These are phyloP conservation scores for Anisodus tanguticus DNA, from an alignment of 257 asterid genomes.

Conservation along the genomic window DNA sequence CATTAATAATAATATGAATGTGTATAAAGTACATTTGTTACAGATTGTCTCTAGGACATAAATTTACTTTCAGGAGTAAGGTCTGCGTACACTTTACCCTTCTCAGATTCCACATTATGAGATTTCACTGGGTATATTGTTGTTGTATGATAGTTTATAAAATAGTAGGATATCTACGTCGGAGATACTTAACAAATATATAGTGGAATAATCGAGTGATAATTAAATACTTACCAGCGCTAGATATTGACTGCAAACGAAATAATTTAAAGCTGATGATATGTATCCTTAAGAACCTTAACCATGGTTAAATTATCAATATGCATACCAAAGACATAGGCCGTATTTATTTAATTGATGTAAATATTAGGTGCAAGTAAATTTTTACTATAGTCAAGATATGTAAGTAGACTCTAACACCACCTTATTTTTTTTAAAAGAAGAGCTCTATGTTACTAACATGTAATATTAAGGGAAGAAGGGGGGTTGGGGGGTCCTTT, in stretches of 20 bases:
- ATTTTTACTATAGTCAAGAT: background rate
- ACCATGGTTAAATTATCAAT: background rate
- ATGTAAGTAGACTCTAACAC: background rate
- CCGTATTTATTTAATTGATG: background rate
- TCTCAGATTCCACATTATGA: too few species aligned
- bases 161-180: background rate
- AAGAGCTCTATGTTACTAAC: too few species aligned
- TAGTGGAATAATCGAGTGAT: background rate
- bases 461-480: background rate
- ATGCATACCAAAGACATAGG: background rate
- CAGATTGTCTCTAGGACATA: too few species aligned
- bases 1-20: too few species aligned
- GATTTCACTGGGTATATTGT: too few species aligned
- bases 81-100: too few species aligned
- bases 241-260: background rate
- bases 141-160: background rate
- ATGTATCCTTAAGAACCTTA: background rate
- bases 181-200: background rate
- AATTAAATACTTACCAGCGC: background rate
- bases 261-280: background rate
- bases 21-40: too few species aligned
- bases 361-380: rapidly evolving
- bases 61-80: too few species aligned
- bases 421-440: too few species aligned
- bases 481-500: background rate